Evolutionary conservation across 2,329 filamentous ascomycete species (phyloP).

Genomic region (Ophioceras dolichostomum): DNA sequence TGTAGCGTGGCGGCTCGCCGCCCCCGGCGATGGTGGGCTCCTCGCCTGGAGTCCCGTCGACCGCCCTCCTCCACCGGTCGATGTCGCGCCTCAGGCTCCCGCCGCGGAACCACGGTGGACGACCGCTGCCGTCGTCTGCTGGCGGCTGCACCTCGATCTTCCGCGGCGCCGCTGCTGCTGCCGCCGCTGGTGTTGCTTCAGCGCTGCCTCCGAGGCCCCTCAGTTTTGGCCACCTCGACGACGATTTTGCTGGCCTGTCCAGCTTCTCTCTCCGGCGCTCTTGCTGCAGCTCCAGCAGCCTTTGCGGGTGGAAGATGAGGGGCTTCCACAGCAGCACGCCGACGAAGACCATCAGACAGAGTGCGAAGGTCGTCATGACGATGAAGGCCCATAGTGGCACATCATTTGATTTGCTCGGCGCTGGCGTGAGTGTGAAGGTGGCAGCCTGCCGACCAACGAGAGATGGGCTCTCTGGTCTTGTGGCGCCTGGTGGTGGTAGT

Average conservation of each 20-base stretch:
- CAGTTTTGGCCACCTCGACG: too few relatives aligned
- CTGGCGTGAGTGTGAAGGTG: too few relatives aligned
- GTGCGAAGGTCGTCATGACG: slow-evolving; percentile 1
- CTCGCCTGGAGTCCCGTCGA: background rate
- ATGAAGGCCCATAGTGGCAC: slow-evolving; percentile 2
- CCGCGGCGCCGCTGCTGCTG: too few relatives aligned
- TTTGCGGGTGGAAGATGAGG: background rate
- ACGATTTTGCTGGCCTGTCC: background rate
- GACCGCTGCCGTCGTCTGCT: background rate
- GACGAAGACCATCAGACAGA: slow-evolving; percentile 1
- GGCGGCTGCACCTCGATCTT: background rate
- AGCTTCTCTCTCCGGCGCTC: background rate
- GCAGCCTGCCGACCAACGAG: too few relatives aligned
- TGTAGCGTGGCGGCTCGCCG: background rate
- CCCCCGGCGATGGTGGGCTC: background rate
- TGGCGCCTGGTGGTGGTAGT: too few relatives aligned
- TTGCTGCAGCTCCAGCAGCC: background rate
- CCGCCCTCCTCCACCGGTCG: slow-evolving; percentile 1
- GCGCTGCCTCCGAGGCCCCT: too few relatives aligned
- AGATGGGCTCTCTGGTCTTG: too few relatives aligned
- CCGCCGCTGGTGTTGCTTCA: too few relatives aligned
- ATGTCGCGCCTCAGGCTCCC: slow-evolving; percentile 1
- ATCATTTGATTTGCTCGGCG: background rate
- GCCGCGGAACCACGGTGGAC: background rate
- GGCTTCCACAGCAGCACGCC: background rate